These are phyloP conservation scores for Pachysolen tannophilus DNA, from an alignment of 805 yeast species.

Conservation along the genomic window DNA sequence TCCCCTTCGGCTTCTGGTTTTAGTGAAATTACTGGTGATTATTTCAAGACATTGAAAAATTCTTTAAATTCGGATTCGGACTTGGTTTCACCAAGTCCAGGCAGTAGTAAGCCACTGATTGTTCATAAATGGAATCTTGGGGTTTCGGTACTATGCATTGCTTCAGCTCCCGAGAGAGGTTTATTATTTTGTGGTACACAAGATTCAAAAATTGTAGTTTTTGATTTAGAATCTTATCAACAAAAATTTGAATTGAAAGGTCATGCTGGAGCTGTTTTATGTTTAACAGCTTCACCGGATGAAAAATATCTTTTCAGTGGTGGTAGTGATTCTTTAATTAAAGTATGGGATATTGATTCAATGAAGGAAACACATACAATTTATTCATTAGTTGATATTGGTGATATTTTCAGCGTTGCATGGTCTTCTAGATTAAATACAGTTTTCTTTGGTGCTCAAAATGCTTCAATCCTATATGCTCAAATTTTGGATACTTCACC, in stretches of 20 bases:
- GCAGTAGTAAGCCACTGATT: constrained; percentile 22
- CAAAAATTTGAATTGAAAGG: constrained; percentile 44
- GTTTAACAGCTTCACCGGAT: constrained; percentile 46
- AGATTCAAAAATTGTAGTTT: constrained; percentile 67
- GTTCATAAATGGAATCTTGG: constrained; percentile 73
- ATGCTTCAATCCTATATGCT: constrained; percentile 79
- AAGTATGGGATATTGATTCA: constrained; percentile 65
- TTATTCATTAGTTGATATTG: constrained; percentile 81
- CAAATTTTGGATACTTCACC: constrained; percentile 23
- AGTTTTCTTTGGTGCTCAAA: constrained; percentile 83
- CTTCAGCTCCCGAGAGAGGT: constrained; percentile 48
- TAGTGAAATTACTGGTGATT: no score
- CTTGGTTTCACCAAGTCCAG: no score
- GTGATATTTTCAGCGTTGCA: constrained; percentile 81
- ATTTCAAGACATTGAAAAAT: no score
- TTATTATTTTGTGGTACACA: constrained; percentile 86
- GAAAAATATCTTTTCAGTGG: constrained; percentile 70
- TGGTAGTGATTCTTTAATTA: constrained; percentile 83
- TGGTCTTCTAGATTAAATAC: constrained; percentile 56
- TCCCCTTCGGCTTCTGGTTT: no score
- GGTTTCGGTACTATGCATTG: constrained; percentile 66
- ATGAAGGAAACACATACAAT: constrained; percentile 55
- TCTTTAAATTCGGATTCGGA: no score
- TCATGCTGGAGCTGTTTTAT: constrained; percentile 69
- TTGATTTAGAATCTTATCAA: constrained; percentile 59